Conservation (phyloP, 2,329 filamentous ascomycete genomes). For the Chrysoporthe deuterocubensis region DNA sequence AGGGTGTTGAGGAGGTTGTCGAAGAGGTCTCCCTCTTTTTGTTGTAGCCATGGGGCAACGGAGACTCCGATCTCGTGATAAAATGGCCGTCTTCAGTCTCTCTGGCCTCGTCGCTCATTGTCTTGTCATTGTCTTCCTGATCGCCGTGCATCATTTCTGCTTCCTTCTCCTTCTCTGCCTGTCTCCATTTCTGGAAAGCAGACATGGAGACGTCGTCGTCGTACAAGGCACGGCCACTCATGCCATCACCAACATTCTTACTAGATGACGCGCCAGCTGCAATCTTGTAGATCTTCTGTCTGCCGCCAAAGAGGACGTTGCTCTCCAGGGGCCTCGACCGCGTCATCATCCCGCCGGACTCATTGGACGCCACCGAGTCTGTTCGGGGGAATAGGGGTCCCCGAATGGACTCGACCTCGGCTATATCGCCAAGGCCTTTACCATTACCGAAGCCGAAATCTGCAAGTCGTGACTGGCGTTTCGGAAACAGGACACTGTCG, state of each 20-base stretch:
- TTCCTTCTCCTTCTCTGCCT: constrained; percentile 57
- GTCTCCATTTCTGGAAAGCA: constrained; percentile 77
- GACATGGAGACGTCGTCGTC: constrained; percentile 85
- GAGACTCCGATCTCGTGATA: constrained; percentile 55
- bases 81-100: constrained; percentile 39
- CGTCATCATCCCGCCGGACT: constrained; percentile 81
- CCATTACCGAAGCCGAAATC: constrained; percentile 64
- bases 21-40: constrained; percentile 85
- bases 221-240: constrained; percentile 74
- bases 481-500: constrained; percentile 86
- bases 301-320: constrained; percentile 90
- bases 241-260: constrained; percentile 50
- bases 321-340: constrained; percentile 82
- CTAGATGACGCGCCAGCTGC: constrained; percentile 54
- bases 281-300: constrained; percentile 94
- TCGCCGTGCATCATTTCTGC: constrained; percentile 46
- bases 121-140: constrained; percentile 42
- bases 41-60: constrained; percentile 66
- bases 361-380: constrained; percentile 69
- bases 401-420: constrained; percentile 83
- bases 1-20: constrained; percentile 72
- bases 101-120: constrained; percentile 39
- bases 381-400: constrained; percentile 61
- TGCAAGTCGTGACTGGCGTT: constrained; percentile 76
- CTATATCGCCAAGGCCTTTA: constrained; percentile 76